Percentiles rank a stretch among this genome's conserved stretches.
These are phyloP conservation scores for Thamnidium elegans DNA, from an alignment of 192 early-diverging fungal species.

Conservation along the genomic window DNA sequence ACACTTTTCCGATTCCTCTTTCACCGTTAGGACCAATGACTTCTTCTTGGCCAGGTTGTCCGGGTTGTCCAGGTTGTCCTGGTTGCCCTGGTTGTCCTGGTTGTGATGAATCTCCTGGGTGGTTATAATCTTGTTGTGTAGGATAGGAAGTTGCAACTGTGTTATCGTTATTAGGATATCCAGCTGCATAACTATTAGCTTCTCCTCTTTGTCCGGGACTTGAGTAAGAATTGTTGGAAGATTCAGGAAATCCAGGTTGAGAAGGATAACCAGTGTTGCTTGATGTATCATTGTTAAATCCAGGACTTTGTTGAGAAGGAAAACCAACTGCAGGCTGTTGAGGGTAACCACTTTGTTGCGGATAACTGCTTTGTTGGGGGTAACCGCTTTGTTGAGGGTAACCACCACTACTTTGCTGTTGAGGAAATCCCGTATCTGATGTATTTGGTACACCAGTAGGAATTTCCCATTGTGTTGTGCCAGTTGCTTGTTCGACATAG, in stretches of 20 bases:
- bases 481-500: constrained; percentile 15
- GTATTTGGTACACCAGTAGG: neutral
- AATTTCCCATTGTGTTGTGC: constrained; percentile 25
- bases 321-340: neutral
- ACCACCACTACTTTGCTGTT: too few species aligned
- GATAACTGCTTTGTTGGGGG: neutral
- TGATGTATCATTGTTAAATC: neutral
- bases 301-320: neutral
- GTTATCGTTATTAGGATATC: neutral
- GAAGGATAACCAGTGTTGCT: too few species aligned
- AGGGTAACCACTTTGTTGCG: neutral
- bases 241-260: too few species aligned
- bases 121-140: neutral
- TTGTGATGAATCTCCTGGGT: neutral
- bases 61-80: neutral
- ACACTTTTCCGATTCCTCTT: neutral
- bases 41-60: neutral
- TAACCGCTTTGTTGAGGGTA: neutral
- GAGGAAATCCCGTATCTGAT: too few species aligned
- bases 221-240: too few species aligned
- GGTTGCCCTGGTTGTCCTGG: neutral
- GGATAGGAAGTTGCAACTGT: neutral
- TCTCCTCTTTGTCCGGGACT: too few species aligned
- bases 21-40: neutral
- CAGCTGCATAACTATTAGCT: neutral